Base-by-base conservation (phyloP, 2,329 filamentous ascomycete species). In the Trichoderma sp. region DNA sequence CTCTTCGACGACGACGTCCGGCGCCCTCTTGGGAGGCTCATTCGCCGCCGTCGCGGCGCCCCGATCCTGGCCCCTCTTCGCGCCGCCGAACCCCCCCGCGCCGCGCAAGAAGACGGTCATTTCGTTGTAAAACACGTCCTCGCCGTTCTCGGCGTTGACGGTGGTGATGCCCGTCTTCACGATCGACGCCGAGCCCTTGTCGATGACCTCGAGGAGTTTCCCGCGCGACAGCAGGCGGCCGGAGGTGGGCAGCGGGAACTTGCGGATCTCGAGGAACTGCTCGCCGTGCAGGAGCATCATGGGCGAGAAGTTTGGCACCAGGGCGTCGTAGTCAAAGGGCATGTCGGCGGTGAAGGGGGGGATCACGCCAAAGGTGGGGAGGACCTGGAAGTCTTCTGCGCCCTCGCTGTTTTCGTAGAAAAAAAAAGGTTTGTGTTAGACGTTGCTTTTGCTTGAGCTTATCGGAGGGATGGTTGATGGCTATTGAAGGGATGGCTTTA, bases 271-370 rank as follows among this genome's bases (percentile, higher is more conserved):
- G 71, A 99, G 92, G 82, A 94, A 99, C 81, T 99, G 95, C 85
- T 99, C 95, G 77, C 95, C 95, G 83, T 99, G 95, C 27, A 99
- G 90, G 60, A 99, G 89, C 93, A 97, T 97, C 93, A 97, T 97
- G 70, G 94, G 94, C 42, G 89, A 93, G 85, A 97, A 99, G 85
- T 98, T 97, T 78, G 94, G 93, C 32, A 98, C 91, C 70, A 99
- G 87, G 67, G 94, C 88, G 76, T 89, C 87, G 74, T 95, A 86
- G 79, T 85, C 89, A 84, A 91, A 98, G 32, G 94, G 92, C 70
- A 89, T 83, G 72, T 91, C 86, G 69, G 93, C 90, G 81, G 91
- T 91, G 83, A 98, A 97, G 74, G 90, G 91, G n/a, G 95, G 95
- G 74, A 99, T 90, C 70, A 98, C 95, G 78, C 94, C 95, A 76